Base-by-base conservation (phyloP, 129 eudicot genomes). In the Lonicera japonica region DNA sequence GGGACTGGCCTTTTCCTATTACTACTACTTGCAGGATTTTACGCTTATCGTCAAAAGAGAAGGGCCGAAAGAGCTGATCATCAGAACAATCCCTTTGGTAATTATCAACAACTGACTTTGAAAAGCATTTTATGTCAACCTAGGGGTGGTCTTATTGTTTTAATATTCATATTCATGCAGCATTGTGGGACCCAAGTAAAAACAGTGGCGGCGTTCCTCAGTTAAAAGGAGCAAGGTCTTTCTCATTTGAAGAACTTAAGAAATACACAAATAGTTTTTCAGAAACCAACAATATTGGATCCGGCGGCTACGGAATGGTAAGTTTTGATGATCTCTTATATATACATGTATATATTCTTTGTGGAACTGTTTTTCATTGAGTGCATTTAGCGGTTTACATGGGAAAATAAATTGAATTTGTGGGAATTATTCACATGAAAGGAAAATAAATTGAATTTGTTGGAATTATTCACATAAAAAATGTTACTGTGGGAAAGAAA, bases 281-380 rank as follows among this genome's bases (percentile, higher is more conserved):
- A 8, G 81, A 77, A 20, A 21, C n/a, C 8, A 79, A 80, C 63
- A 79, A 73, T 62, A 75, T 85, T 43, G 96, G 96, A 67, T 24
- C 72, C 1, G 96, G 96, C 56, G 96, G 96, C 54, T 88, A 88
- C 75, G 96, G 95, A 53, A 80, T 74, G 90, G 90, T 87, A 58
- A 58, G 79, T 21, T 3, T 50, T 25, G 55, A 29, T 5, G 25
- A 64, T 10, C 23, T 25, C 23, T 5, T 36, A 29, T 34, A 57
- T 11, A 7, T n/a, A n/a, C n/a, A n/a, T n/a, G n/a, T n/a, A n/a
- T n/a, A n/a, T n/a, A n/a, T n/a, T n/a, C 2, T 29, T 29, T 29
- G 6, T 29, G 6, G 36, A 29, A 6, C 6, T 29, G 36, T 29
- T 29, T 29, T n/a, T n/a, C n/a, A n/a, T n/a, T n/a, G n/a, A n/a